These are phyloP conservation scores for Phytopythium kandeliae DNA, from an alignment of 352 stramenopile genomes.

Conservation along the genomic window DNA sequence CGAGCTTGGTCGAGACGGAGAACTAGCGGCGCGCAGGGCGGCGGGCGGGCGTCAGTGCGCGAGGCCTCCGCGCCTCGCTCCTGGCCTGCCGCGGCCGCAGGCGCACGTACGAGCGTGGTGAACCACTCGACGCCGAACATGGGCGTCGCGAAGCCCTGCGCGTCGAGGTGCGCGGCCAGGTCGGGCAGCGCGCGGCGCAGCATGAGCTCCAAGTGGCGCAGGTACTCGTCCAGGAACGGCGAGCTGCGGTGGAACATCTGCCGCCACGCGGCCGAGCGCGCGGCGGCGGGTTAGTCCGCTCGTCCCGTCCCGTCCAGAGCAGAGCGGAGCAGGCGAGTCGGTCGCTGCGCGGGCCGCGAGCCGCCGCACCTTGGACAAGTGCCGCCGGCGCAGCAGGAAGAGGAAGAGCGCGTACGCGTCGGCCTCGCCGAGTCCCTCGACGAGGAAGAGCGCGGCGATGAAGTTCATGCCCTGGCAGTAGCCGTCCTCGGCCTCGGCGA, in stretches of 20 bases:
- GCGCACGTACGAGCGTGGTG: slow-evolving; percentile 66
- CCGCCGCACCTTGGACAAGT: slow-evolving; percentile 43
- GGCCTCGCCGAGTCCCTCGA: slow-evolving; percentile 72
- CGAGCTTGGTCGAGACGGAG: slow-evolving; percentile 75
- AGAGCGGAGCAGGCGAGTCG: not conserved
- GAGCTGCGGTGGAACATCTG: slow-evolving; percentile 79
- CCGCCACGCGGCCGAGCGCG: too few species aligned
- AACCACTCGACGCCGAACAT: slow-evolving; percentile 90
- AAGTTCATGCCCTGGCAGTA: slow-evolving; percentile 91
- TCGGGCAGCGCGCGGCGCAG: slow-evolving; percentile 64
- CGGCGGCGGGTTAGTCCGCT: too few species aligned
- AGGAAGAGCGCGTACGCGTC: slow-evolving; percentile 80
- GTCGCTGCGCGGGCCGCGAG: not conserved
- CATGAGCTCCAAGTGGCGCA: slow-evolving; percentile 75
- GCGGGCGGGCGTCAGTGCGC: not conserved
- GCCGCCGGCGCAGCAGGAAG: slow-evolving; percentile 76
- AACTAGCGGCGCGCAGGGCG: too few species aligned
- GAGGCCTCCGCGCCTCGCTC: too few species aligned
- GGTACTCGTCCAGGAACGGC: slow-evolving; percentile 81
- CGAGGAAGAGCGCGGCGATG: slow-evolving; percentile 79
- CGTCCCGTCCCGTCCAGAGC: too few species aligned
- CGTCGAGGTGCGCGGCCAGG: slow-evolving; percentile 50
- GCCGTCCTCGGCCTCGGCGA: slow-evolving; percentile 69
- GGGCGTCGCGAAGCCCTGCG: slow-evolving; percentile 62
- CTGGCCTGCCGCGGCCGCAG: too few species aligned